Base-by-base conservation (phyloP, 805 yeast genomes). In the Aciculoconidium aculeatum region DNA sequence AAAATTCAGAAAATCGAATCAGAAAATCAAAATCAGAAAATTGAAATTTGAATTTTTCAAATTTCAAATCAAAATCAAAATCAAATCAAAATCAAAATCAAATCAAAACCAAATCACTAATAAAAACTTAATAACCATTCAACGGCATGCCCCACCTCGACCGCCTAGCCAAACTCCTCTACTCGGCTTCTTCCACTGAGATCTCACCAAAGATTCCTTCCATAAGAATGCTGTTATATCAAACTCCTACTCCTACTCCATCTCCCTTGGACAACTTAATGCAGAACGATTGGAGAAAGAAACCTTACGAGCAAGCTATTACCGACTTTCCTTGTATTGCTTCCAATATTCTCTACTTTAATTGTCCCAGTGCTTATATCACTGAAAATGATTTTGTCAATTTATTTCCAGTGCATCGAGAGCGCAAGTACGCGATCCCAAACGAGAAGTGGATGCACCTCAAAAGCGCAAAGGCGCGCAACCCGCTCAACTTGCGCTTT, bases 381-480 rank as follows among this genome's bases (percentile, higher is more conserved):
- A 45, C 49, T 7, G 42, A 47, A 4, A 39, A 55, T 1, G 78
- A 73, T 41, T 64, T 72, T 32, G 31, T 35, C 23, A 54, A 59
- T 19, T 25, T 67, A 8, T 62, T 49, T 30, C 70, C 72, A 0
- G 45, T 53, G 7, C 34, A 40, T 7, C 47, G 58, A 32, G 60
- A 57, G 17, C 40, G 65, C 31, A 42, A 30, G 11, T 54, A 53
- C 39, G 25, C 45, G 19, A 40, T 55, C 9, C 45, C 53, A 5
- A 34, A 41, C 17, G 37, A 41, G 5, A 36, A 39, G 19, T 54
- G 58, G n/a, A 32, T 53, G n/a, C 25, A 47, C 16, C 59, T 70
- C 28, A 50, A 51, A n/a, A 61, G 69, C 3, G 55, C 72, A 10
- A 66, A 75, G 33, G 70, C 71, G 8, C 49, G 87, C 30, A 58